Evolutionary conservation across 129 eudicot genomes (phyloP).

Genomic region (Scalesia atractyloides): DNA sequence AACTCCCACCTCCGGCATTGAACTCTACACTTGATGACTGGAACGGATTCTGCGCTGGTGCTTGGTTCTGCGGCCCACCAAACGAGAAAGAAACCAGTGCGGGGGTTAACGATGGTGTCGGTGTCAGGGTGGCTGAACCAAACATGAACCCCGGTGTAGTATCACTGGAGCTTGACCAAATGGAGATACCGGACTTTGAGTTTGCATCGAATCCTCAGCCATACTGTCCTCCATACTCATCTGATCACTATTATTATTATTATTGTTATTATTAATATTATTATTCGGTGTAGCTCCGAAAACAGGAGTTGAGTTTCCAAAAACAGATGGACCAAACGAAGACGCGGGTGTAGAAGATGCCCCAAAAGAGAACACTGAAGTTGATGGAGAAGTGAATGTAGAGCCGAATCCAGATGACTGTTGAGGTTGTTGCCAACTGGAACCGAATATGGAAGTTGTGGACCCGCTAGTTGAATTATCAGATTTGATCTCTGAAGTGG

Average conservation of each 20-base stretch:
- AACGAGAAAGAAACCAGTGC: slow-evolving; percentile 57
- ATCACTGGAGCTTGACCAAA: slow-evolving; percentile 29
- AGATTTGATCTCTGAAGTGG: slow-evolving; percentile 36
- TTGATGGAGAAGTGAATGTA: slow-evolving; percentile 37
- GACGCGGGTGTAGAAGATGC: slow-evolving; percentile 46
- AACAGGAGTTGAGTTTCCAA: slow-evolving; percentile 50
- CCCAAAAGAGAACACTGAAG: slow-evolving; percentile 57
- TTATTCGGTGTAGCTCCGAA: slow-evolving; percentile 41
- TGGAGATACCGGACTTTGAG: slow-evolving; percentile 43
- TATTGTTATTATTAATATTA: slow-evolving; percentile 39
- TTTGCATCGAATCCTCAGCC: slow-evolving; percentile 93
- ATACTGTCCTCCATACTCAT: slow-evolving; percentile 88
- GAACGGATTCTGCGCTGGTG: slow-evolving; percentile 50
- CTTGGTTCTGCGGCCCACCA: slow-evolving; percentile 65
- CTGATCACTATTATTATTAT: slow-evolving; percentile 43
- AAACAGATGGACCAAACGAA: slow-evolving; percentile 41
- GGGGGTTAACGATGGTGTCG: slow-evolving; percentile 10
- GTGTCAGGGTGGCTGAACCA: slow-evolving; percentile 52
- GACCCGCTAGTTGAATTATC: slow-evolving; percentile 33
- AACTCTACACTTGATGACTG: slow-evolving; percentile 79
- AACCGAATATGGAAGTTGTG: slow-evolving; percentile 45
- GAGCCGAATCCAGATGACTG: slow-evolving; percentile 41
- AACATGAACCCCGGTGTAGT: slow-evolving; percentile 51
- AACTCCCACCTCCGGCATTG: slow-evolving; percentile 75
- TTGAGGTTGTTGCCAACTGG: slow-evolving; percentile 28